phyloP scores from a whole-genome alignment of 2,329 filamentous ascomycete species.

The Trichoderma koningiopsis region DNA sequence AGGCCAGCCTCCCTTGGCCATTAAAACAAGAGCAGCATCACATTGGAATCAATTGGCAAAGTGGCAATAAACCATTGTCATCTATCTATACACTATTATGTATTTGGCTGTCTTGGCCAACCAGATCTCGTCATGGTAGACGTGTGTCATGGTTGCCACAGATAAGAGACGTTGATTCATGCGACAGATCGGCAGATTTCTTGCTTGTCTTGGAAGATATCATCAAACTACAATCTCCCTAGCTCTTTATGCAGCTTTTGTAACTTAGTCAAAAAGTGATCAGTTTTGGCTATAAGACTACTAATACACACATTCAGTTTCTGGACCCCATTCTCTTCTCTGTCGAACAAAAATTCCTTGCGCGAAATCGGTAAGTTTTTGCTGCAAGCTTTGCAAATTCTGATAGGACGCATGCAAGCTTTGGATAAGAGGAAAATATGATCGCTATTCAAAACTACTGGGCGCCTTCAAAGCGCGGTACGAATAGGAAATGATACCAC shows the following conservation, averaged over 20 bases:
- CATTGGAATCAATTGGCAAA: background rate
- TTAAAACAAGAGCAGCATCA: background rate
- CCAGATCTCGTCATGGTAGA: background rate
- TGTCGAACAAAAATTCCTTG: too few relatives aligned
- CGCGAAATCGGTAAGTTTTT: too few relatives aligned
- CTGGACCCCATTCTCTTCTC: background rate
- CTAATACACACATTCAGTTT: background rate
- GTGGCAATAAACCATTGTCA: background rate
- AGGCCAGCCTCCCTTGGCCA: background rate
- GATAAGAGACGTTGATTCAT: background rate
- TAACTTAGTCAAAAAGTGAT: background rate
- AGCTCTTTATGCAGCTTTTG: background rate
- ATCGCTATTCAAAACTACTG: too few relatives aligned
- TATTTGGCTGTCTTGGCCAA: background rate
- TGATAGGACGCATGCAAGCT: too few relatives aligned
- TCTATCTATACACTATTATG: background rate
- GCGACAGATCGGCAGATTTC: background rate
- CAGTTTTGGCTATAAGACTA: background rate
- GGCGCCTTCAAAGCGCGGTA: too few relatives aligned
- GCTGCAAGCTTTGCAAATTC: too few relatives aligned
- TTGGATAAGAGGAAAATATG: too few relatives aligned
- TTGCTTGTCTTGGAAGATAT: background rate
- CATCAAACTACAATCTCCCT: background rate
- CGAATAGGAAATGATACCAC: too few relatives aligned
- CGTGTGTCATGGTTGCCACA: background rate